Evolutionary conservation across 2,329 filamentous ascomycete species (phyloP), one percentile per base, ranked within the genome.

Genomic region (Ophiostoma himal-ulmi): DNA sequence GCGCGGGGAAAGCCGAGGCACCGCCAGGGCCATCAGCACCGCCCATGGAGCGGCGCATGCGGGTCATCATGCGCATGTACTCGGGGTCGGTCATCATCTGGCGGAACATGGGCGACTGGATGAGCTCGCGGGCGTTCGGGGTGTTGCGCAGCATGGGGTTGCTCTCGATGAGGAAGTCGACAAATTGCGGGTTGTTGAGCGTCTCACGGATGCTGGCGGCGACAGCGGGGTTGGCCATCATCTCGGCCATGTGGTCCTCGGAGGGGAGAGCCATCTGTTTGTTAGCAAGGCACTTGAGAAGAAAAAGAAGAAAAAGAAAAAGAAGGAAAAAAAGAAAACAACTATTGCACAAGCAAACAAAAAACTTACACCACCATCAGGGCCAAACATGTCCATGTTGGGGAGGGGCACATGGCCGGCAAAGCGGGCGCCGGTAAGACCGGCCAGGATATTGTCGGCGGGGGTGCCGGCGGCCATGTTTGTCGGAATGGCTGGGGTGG

Each of bases 41-140:
- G 64, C 82, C 85, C 81, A 90, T 84, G 82, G 89, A 86, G 71
- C 91, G 85, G 77, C 94, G 91, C 88, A 98, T 90, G 73, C 92
- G 88, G 76, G 92, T 87, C 76, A 94, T 92, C 78, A 91, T 89
- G 71, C 93, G 85, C 74, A 99, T 87, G 75, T 93, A 88, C 64
- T 93, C 88, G 4, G 95, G 95, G 77, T 96, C 93, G 73, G 93
- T 94, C 85, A 99, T 90, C 91, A 98, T 95, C 68, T 91, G 86
- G 76, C 95, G 88, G 81, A 98, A 93, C 73, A 93, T 87, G 0
- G 94, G 94, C 34, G 94, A 95, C 72, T 93, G 89, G 76, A 99
- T 87, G 80, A 97, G 90, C 77, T 96, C 88, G 75, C 93, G 88
- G 30, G 92, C 91, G 72, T 90, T 87, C 57, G 91, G 91, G 79